phyloP scores from a whole-genome alignment of 192 early-diverging fungal genomes.

The Backusella tarrabulga region DNA sequence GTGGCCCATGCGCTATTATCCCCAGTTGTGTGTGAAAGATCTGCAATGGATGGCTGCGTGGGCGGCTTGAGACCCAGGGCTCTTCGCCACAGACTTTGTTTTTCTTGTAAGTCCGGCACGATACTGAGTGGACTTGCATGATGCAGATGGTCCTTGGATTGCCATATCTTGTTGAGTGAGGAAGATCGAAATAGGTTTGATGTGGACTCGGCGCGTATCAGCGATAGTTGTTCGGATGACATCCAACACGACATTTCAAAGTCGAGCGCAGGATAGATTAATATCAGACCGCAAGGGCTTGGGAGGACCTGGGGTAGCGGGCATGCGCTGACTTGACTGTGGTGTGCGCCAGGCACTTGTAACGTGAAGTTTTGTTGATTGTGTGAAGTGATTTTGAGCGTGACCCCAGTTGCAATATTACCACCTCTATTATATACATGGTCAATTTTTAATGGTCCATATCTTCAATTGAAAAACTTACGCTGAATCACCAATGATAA shows the following conservation, averaged over 20 bases:
- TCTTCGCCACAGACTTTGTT: conserved; percentile 38
- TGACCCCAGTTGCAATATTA: conserved; percentile 76
- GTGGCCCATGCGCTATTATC: conserved; percentile 33
- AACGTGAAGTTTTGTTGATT: conserved; percentile 16
- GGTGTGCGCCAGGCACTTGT: not conserved
- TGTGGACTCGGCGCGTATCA: conserved; percentile 62
- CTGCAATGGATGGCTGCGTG: conserved; percentile 5
- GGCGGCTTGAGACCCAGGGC: conserved; percentile 13
- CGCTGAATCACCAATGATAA: conserved; percentile 91
- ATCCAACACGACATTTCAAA: conserved; percentile 97
- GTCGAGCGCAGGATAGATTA: conserved; percentile 88
- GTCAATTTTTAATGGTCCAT: conserved; percentile 6
- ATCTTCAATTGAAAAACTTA: conserved; percentile 42
- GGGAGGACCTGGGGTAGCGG: conserved; percentile 42
- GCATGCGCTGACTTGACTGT: not conserved
- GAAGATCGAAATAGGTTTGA: conserved; percentile 19
- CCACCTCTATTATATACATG: conserved; percentile 65
- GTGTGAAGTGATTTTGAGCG: conserved; percentile 71
- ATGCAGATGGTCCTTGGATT: conserved; percentile 64
- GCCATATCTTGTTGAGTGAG: conserved; percentile 27
- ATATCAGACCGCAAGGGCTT: conserved; percentile 71
- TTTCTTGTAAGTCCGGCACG: conserved; percentile 42
- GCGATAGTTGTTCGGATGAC: conserved; percentile 54
- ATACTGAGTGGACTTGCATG: conserved; percentile 66
- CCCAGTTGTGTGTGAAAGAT: not conserved